Evolutionary conservation across 2,329 filamentous ascomycete species (phyloP).

Genomic region (Parascedosporium putredinis): DNA sequence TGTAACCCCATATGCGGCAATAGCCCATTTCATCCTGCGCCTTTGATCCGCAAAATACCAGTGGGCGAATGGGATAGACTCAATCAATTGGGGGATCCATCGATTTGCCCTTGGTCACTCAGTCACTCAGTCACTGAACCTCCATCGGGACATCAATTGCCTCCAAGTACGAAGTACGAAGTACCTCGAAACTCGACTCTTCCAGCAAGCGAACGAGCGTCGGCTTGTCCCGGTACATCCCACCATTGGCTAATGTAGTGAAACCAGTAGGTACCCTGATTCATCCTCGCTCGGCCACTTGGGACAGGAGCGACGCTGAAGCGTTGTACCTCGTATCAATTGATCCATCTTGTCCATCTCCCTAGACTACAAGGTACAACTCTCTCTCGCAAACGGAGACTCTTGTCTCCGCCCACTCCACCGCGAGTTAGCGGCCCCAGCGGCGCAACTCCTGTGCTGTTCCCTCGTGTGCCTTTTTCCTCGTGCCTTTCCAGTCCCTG

Average conservation of each 20-base stretch:
- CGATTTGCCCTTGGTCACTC: too few species aligned
- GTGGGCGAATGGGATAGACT: neutral
- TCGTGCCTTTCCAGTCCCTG: neutral
- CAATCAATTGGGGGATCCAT: too few species aligned
- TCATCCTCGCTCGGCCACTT: neutral
- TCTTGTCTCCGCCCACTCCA: neutral
- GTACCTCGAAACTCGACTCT: too few species aligned
- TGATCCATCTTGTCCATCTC: neutral
- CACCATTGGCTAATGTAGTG: neutral
- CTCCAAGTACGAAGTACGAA: neutral
- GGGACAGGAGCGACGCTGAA: neutral
- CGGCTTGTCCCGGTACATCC: too few species aligned
- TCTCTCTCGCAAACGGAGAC: too few species aligned
- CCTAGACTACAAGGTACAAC: too few species aligned
- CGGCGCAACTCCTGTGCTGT: neutral
- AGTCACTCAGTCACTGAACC: too few species aligned
- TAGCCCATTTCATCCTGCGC: neutral
- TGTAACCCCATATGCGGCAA: constrained; percentile 1
- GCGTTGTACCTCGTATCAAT: neutral
- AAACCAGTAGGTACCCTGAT: neutral
- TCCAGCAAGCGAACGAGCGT: too few species aligned
- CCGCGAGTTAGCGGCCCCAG: neutral
- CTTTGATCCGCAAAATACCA: neutral
- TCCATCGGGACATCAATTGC: too few species aligned
- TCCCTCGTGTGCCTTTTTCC: neutral